Evolutionary conservation across 805 yeast genomes (phyloP), one percentile per base, ranked within the genome.

Genomic region (Peterozyma xylosa): DNA sequence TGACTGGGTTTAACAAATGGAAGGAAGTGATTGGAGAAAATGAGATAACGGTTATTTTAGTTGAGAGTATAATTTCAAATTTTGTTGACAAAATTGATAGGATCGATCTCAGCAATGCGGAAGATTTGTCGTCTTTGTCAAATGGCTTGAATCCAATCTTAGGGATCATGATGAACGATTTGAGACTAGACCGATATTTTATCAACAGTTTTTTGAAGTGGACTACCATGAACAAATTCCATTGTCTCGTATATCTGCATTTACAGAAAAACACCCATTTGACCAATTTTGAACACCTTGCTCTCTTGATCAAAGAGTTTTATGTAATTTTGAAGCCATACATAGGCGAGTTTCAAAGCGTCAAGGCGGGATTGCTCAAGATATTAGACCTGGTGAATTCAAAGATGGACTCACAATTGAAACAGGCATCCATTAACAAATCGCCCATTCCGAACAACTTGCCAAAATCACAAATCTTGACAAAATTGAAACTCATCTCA

Each of bases 31-130:
- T 58, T 21, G 66, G 64, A 6, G 55, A 53, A 5, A 47, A 46
- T 4, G 46, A 49, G 11, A 52, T 53, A 30, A 43, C 48, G 2
- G 38, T 44, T 9, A 36, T 51, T 15, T 41, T 66, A 5, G 51
- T 48, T 13, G 38, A 45, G 18, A 64, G 71, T 3, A 66, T 85
- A 0, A 76, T 81, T 50, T 72, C 66, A 47, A 85, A 81, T 41
- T 81, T 81, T 29, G 73, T 86, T 0, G 71, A 66, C 41, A 21
- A 21, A 7, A 21, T 21, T 21, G 27, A 21, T 21, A 21, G 27
- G 7, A 21, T 21, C 27, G 7, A 21, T 21, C 7, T 21, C 27
- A 21, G 7, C 27, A 4, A 21, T 21, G 27, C 7, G 27, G 27
- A 21, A 21, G 27, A 21, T 21, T 21, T 21, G 27, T 21, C 27